Evolutionary conservation across 257 asterid species (phyloP), one percentile per base, ranked within the genome.

Genomic region (Echium plantagineum): DNA sequence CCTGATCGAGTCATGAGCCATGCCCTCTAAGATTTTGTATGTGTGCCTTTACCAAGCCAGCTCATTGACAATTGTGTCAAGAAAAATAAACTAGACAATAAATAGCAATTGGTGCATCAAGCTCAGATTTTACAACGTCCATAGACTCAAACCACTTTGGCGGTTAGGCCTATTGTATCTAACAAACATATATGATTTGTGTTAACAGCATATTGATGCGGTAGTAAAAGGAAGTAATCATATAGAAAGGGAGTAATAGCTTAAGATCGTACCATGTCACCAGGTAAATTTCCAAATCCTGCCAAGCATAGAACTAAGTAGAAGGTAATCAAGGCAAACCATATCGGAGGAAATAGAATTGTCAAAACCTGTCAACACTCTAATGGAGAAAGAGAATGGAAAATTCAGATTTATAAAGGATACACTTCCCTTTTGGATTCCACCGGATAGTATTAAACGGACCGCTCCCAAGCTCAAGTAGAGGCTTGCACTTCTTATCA

Each of bases 351-450:
- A 17, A 12, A 42, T 42, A 42, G 49, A 42, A 13, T 15, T 12
- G 17, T 58, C 68, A 70, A 72, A 77, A 62, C 59, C 42, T 24
- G 21, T 56, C 35, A 32, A 65, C 54, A 21, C 22, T 15, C 22
- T 18, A 30, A 28, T 22, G 19, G 51, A 61, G 64, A 35, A 30
- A 20, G 49, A 61, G 48, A 38, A 1, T 9, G 48, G 48, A 38
- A 38, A 65, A 42, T 60, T 42, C 38, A n/a, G 32, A 65, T 15
- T 17, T 42, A 38, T 28, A 3, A 84, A 91, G 98, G 98, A 93
- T 93, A 93, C 98, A 86, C 62, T 74, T 89, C 55, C 98, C 98
- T 77, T 79, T 83, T 20, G 98, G 97, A 75, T 93, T 93, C 98
- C 98, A 93, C 78, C 98, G 78, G 61, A 93, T 76, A 35, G 96